These are phyloP conservation scores for Lachancea waltii DNA, from an alignment of 805 yeast species.

Conservation along the genomic window DNA sequence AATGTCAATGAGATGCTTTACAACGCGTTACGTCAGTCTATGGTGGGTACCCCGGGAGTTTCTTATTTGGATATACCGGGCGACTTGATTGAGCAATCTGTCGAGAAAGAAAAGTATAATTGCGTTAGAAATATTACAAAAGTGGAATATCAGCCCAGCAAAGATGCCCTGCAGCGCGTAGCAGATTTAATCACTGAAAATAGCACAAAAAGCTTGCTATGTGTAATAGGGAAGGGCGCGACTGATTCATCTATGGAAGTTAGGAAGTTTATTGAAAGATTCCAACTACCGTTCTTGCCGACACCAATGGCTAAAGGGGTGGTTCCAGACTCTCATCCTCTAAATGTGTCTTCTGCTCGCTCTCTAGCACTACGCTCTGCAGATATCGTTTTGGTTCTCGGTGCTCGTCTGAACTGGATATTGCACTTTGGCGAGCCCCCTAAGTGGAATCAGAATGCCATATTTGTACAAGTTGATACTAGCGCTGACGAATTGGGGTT, in stretches of 20 bases:
- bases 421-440: conserved; percentile 59
- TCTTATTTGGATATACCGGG: conserved; percentile 64
- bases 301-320: conserved; percentile 81
- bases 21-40: conserved; percentile 20
- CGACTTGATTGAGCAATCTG: conserved; percentile 38
- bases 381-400: conserved; percentile 53
- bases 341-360: conserved; percentile 58
- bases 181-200: conserved; percentile 28
- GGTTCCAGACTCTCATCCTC: conserved; percentile 40
- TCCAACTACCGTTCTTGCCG: conserved; percentile 53
- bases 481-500: conserved; percentile 48
- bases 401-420: conserved; percentile 71
- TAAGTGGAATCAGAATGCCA: conserved; percentile 40
- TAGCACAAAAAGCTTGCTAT: conserved; percentile 42
- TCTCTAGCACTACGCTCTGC: conserved; percentile 51
- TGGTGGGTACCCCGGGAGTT: conserved; percentile 50
- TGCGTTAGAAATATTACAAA: conserved; percentile 6
- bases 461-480: conserved; percentile 52
- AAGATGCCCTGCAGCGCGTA: conserved; percentile 25
- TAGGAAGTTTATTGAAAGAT: conserved; percentile 36
- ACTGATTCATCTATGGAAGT: conserved; percentile 40
- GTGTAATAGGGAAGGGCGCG: conserved; percentile 64
- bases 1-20: conserved; percentile 18
- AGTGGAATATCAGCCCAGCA: conserved; percentile 15
- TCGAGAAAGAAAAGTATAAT: conserved; percentile 7